These are phyloP conservation scores for Ilex aquifolium DNA, from an alignment of 257 asterid species.

Conservation along the genomic window DNA sequence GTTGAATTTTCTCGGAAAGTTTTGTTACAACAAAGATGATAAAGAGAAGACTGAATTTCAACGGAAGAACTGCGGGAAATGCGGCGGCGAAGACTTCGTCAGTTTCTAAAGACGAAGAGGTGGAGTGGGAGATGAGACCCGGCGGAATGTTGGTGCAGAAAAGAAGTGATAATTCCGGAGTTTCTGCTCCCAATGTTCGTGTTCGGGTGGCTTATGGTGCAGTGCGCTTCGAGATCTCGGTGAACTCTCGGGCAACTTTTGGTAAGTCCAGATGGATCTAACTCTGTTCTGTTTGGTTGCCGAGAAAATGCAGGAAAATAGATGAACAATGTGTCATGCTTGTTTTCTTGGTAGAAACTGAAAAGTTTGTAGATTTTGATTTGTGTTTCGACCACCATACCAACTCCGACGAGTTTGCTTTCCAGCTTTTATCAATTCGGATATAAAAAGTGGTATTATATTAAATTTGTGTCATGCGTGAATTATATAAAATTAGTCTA, in stretches of 20 bases:
- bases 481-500: too few relatives aligned
- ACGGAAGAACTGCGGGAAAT: slow-evolving; percentile 15
- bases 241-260: slow-evolving; percentile 46
- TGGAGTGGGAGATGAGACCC: slow-evolving; percentile 64
- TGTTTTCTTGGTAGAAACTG: too few relatives aligned
- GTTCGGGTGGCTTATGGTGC: slow-evolving; percentile 45
- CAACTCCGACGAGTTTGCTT: too few relatives aligned
- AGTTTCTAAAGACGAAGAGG: slow-evolving; percentile 25
- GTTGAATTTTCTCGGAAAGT: background rate
- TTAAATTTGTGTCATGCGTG: too few relatives aligned
- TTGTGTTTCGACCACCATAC: too few relatives aligned
- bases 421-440: too few relatives aligned
- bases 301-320: background rate
- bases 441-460: too few relatives aligned
- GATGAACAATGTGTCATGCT: too few relatives aligned
- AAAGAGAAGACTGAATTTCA: slow-evolving; percentile 31
- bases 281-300: background rate
- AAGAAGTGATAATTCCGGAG: slow-evolving; percentile 27
- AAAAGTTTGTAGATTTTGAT: too few relatives aligned
- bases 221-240: slow-evolving; percentile 38
- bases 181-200: slow-evolving; percentile 27
- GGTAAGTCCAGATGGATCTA: slow-evolving; percentile 21
- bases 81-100: slow-evolving; percentile 22
- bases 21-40: slow-evolving; percentile 21
- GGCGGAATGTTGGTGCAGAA: slow-evolving; percentile 77